Percentiles rank a stretch among this genome's conserved stretches.
phyloP scores from a whole-genome alignment of 2,329 filamentous ascomycete species.

The Aureobasidium lini region DNA sequence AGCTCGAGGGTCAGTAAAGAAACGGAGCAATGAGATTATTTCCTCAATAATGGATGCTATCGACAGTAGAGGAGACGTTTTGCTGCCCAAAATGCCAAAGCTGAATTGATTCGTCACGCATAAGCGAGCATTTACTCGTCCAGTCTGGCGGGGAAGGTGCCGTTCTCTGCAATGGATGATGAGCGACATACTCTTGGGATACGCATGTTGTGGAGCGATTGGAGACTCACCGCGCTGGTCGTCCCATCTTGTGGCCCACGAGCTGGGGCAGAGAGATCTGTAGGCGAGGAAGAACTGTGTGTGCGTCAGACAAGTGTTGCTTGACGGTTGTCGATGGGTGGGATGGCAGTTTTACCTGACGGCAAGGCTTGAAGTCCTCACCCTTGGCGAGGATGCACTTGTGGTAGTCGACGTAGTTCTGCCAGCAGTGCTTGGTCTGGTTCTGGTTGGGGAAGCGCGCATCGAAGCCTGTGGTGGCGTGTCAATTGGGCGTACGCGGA shows the following conservation, averaged over 20 bases:
- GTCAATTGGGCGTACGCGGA: constrained; percentile 2
- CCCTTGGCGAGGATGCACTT: constrained; percentile 99
- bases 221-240: constrained; percentile 75
- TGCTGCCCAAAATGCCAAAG: not conserved
- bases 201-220: not conserved
- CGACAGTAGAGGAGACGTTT: constrained; percentile 3
- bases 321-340: not conserved
- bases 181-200: not conserved
- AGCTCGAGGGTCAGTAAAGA: not conserved
- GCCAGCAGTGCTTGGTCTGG: constrained; percentile 99
- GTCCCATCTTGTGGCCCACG: constrained; percentile 93
- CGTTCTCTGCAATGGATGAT: constrained; percentile 36
- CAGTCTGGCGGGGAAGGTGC: constrained; percentile 48
- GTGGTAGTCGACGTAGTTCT: constrained; percentile 99
- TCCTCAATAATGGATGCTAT: constrained; percentile 13
- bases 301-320: not conserved
- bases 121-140: constrained; percentile 33
- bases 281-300: constrained; percentile 89
- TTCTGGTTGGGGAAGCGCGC: constrained; percentile 98
- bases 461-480: constrained; percentile 67
- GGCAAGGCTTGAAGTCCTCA: constrained; percentile 95
- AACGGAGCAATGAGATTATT: constrained; percentile 1
- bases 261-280: constrained; percentile 92
- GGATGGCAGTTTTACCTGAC: constrained; percentile 58
- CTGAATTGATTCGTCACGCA: not conserved